These are phyloP conservation scores for Leptomonas pyrrhocoris DNA, from an alignment of 208 protist species.

Conservation along the genomic window DNA sequence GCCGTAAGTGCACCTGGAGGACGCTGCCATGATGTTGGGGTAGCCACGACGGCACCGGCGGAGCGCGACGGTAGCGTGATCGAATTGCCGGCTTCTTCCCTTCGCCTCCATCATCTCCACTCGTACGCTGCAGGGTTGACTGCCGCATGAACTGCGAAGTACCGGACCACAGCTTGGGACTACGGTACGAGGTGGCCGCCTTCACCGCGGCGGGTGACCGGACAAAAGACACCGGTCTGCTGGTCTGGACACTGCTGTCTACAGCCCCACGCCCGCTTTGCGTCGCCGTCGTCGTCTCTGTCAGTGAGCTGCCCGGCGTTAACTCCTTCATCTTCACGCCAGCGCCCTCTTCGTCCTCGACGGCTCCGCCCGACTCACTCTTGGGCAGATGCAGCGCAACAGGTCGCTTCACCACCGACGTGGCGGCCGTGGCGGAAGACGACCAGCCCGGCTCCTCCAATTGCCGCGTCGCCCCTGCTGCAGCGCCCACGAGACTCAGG, in stretches of 20 bases:
- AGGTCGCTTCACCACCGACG: not conserved
- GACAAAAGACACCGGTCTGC: not conserved
- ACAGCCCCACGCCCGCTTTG: too few species aligned
- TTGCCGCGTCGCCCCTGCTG: not conserved
- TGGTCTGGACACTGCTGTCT: not conserved
- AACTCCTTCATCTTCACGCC: not conserved
- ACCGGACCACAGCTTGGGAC: slow-evolving; percentile 23
- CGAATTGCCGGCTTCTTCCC: not conserved
- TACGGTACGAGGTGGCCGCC: slow-evolving; percentile 22
- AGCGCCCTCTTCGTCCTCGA: slow-evolving; percentile 3
- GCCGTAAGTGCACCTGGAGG: slow-evolving; percentile 61
- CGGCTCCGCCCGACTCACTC: not conserved
- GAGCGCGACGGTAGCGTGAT: slow-evolving; percentile 20
- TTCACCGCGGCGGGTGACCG: slow-evolving; percentile 21
- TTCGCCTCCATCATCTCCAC: not conserved
- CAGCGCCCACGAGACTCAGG: slow-evolving; percentile 1
- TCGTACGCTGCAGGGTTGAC: not conserved
- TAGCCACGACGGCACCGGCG: slow-evolving; percentile 80
- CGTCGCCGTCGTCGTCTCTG: not conserved
- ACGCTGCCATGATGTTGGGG: slow-evolving; percentile 56
- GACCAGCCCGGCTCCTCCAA: slow-evolving; percentile 10
- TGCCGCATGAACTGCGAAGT: slow-evolving; percentile 17
- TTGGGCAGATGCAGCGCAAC: not conserved
- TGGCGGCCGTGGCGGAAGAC: not conserved
- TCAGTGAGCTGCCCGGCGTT: not conserved